Percentiles rank a stretch among this genome's conserved stretches.
These are phyloP conservation scores for Penicillium sp. DNA, from an alignment of 2,329 filamentous ascomycete species.

Conservation along the genomic window DNA sequence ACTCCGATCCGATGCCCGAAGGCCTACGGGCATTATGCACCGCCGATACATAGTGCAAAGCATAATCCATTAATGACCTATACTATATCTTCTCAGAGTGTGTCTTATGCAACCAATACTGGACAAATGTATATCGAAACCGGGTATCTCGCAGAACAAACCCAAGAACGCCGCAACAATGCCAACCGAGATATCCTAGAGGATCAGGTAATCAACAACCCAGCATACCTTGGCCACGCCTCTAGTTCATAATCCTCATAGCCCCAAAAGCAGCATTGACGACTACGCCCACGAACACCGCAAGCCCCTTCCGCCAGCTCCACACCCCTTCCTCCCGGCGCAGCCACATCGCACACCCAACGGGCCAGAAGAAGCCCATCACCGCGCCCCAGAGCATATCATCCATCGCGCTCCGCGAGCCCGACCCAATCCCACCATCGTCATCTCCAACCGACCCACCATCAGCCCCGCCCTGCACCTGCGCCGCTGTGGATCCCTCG, in stretches of 20 bases:
- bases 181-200: not conserved
- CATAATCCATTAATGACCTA: too few species aligned
- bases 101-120: constrained; percentile 2
- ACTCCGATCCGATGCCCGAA: too few species aligned
- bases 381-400: constrained; percentile 84
- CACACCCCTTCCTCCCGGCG: constrained; percentile 84
- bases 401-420: constrained; percentile 62
- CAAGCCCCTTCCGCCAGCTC: constrained; percentile 77
- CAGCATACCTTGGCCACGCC: not conserved
- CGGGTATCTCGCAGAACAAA: constrained; percentile 23
- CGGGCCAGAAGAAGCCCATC: constrained; percentile 91
- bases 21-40: too few species aligned
- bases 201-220: not conserved
- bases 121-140: constrained; percentile 3
- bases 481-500: constrained; percentile 45
- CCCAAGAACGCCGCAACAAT: constrained; percentile 2
- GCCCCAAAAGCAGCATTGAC: constrained; percentile 75
- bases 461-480: constrained; percentile 44
- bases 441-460: constrained; percentile 37
- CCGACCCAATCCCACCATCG: constrained; percentile 43
- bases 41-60: too few species aligned
- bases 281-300: constrained; percentile 78
- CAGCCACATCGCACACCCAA: constrained; percentile 82
- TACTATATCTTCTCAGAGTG: too few species aligned
- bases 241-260: constrained; percentile 55